Base-by-base conservation (phyloP, 345 rosid genomes). In the Populus alba region DNA sequence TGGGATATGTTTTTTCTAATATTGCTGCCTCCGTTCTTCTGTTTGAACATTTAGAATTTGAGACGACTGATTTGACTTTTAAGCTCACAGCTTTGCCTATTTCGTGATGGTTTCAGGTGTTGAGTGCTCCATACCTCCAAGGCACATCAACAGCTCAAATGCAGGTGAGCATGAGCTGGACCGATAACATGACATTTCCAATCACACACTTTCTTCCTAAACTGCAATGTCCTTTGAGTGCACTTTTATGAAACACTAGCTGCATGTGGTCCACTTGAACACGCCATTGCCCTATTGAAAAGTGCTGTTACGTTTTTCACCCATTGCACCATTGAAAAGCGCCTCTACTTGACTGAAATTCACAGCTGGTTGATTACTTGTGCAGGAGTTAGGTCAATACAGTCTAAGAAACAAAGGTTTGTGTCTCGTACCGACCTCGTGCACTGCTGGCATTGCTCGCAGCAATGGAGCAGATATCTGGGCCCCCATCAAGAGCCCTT, bases 381-480 rank as follows among this genome's bases (percentile, higher is more conserved):
- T 75, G 7, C 92, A 86, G 94, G 98, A 87, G 57, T 22, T 79
- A 17, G 94, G 85, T 78, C 85, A 83, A 68, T 87, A 86, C 86
- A 85, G 88, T 78, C 85, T 96, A 80, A 86, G 89, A 85, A 90
- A 77, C 83, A 85, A 91, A 85, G 98, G 99, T 39, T 77, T 96
- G n/a, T 94, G 97, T 79, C 91, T 96, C 2, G 92, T 92, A 68
- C 99, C 99, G 3, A 80, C 88, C 79, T 90, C 95, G 63, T 88
- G 74, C 75, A 91, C 98, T 0, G 86, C 77, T 1, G 98, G 92
- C 80, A 89, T 94, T 81, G 94, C 95, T 62, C 85, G 87, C 61
- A 91, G 94, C 87, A 96, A 96, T 22, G 99, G 99, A 9, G 99
- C 99, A 3, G 99, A 96, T 84, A 84, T 96, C 15, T 96, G 99